A percentile compares a stretch with the other conserved stretches of the same genome.
Conservation (phyloP, 768 basidiomycete genomes). For the Amanita rimosa region DNA sequence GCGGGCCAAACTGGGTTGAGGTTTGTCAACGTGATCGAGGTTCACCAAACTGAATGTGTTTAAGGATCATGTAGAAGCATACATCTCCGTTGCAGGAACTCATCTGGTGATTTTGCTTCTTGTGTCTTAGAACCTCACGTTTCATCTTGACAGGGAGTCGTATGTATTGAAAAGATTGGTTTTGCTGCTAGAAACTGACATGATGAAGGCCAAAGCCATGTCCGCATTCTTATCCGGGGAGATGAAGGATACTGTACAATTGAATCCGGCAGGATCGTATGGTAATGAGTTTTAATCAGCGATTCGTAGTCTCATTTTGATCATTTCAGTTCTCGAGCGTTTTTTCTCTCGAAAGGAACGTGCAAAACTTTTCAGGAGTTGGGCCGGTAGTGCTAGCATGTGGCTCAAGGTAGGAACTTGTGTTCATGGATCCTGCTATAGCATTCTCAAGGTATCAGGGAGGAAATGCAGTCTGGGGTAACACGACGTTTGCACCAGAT, state of each 20-base stretch:
- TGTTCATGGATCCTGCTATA: not conserved
- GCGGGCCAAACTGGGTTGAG: slow-evolving; percentile 88
- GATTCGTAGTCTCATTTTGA: not conserved
- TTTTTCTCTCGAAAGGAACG: slow-evolving; percentile 91
- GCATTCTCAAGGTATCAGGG: slow-evolving; percentile 34
- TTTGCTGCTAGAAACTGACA: not conserved
- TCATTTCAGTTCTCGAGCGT: slow-evolving; percentile 53
- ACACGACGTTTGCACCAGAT: slow-evolving; percentile 66
- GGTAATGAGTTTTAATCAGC: slow-evolving; percentile 24
- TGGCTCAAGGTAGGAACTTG: slow-evolving; percentile 69
- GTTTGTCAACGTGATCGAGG: slow-evolving; percentile 24
- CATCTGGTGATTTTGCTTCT: slow-evolving; percentile 46
- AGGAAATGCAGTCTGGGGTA: slow-evolving; percentile 79
- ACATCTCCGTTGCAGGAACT: slow-evolving; percentile 78
- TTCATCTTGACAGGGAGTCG: slow-evolving; percentile 48
- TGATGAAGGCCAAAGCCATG: slow-evolving; percentile 78
- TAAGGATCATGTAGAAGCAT: slow-evolving; percentile 77
- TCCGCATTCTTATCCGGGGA: slow-evolving; percentile 91
- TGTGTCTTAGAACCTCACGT: not conserved
- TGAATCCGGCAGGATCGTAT: slow-evolving; percentile 74
- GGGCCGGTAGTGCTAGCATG: slow-evolving; percentile 91
- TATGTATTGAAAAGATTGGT: slow-evolving; percentile 21
- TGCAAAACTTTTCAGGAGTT: slow-evolving; percentile 82
- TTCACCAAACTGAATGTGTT: slow-evolving; percentile 2
- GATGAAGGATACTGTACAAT: slow-evolving; percentile 86